phyloP scores from a whole-genome alignment of 208 protist genomes.

The Acanthamoeba lenticulata region DNA sequence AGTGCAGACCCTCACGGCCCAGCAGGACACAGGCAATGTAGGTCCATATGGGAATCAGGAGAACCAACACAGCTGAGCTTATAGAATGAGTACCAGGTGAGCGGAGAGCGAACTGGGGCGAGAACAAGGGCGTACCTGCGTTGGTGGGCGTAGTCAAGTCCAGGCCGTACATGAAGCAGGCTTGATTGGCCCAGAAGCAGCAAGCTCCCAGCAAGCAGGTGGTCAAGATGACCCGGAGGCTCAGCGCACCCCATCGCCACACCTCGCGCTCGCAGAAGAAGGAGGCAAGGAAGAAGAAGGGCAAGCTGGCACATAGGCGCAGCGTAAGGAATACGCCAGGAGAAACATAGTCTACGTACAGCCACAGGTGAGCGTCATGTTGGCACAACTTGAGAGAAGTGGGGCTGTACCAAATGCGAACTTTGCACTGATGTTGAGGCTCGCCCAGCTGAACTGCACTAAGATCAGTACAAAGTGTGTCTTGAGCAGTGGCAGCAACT shows the following conservation, averaged over 20 bases:
- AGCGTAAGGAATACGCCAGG: background rate
- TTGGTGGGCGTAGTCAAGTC: background rate
- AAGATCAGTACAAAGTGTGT: background rate
- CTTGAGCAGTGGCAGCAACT: background rate
- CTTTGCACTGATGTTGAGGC: conserved; percentile 1
- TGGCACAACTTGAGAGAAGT: background rate
- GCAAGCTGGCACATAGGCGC: conserved; percentile 17
- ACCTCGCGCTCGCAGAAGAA: background rate
- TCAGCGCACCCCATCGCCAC: background rate
- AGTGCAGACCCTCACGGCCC: background rate
- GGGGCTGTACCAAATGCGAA: background rate
- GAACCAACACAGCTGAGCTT: background rate
- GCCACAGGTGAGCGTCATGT: background rate
- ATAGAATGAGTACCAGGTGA: background rate
- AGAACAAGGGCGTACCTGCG: background rate
- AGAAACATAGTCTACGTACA: background rate
- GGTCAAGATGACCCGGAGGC: background rate
- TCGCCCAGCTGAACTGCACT: background rate
- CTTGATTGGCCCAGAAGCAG: conserved; percentile 31
- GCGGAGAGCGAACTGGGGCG: background rate
- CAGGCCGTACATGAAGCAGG: conserved; percentile 13
- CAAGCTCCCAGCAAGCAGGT: background rate
- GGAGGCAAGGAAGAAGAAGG: conserved; percentile 23
- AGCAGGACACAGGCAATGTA: background rate
- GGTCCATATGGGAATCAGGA: background rate